These are phyloP conservation scores for Pezicula radicicola DNA, from an alignment of 2,329 filamentous ascomycete species.

Conservation along the genomic window DNA sequence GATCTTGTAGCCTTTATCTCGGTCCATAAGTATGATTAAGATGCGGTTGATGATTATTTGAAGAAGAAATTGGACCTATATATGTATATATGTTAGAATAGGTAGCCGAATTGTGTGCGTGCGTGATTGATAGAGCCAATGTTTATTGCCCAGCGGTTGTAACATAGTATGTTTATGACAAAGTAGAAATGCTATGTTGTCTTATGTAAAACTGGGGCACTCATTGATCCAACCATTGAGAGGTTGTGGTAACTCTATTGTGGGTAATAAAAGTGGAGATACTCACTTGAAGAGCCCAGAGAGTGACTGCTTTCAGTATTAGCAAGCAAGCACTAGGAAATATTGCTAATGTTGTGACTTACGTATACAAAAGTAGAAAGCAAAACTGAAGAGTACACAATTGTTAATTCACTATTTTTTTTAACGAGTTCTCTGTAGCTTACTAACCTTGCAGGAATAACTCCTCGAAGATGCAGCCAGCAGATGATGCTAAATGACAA, in stretches of 20 bases:
- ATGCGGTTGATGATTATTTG: slow-evolving; percentile 56
- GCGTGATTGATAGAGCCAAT: neutral
- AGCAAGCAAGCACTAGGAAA: neutral
- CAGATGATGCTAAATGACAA: slow-evolving; percentile 34
- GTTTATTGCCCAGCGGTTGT: too few relatives aligned
- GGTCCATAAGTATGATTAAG: slow-evolving; percentile 42
- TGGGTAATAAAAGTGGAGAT: slow-evolving; percentile 17
- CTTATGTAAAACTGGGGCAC: neutral
- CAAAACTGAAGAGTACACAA: slow-evolving; percentile 10
- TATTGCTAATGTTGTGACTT: neutral
- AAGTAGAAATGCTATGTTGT: too few relatives aligned
- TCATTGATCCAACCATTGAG: neutral
- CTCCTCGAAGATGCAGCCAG: slow-evolving; percentile 36
- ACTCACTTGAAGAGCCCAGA: slow-evolving; percentile 35
- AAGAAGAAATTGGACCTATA: slow-evolving; percentile 45
- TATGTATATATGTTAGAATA: neutral
- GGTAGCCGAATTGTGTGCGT: neutral
- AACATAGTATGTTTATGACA: too few relatives aligned
- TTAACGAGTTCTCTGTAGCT: neutral
- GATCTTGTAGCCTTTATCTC: slow-evolving; percentile 32
- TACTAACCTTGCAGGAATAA: slow-evolving; percentile 30
- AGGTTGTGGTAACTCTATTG: too few relatives aligned
- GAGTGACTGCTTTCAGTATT: slow-evolving; percentile 12
- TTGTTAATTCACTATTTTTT: too few relatives aligned
- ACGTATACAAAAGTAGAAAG: slow-evolving; percentile 20